These are phyloP conservation scores for Solanum sparsipilum DNA, from an alignment of 257 asterid genomes.

Conservation along the genomic window DNA sequence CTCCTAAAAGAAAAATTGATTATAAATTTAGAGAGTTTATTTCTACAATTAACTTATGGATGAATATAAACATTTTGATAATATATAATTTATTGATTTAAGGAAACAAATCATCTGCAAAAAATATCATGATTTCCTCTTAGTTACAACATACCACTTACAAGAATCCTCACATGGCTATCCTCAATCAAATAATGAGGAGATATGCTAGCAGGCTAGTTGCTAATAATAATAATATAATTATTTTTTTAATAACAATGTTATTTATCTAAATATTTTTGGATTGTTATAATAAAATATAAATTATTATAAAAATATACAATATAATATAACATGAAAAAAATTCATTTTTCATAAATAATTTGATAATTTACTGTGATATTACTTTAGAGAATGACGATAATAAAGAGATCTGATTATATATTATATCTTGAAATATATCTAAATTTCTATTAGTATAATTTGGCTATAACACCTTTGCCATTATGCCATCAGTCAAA, in stretches of 20 bases:
- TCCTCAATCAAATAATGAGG: background rate
- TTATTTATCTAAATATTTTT: background rate
- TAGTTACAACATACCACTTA: background rate
- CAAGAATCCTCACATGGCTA: background rate
- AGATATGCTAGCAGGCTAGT: background rate
- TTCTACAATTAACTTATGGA: background rate
- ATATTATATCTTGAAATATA: background rate
- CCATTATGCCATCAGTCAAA: background rate
- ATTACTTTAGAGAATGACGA: background rate
- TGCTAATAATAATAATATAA: background rate
- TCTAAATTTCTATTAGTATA: background rate
- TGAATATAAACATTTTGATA: background rate
- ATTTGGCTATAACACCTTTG: background rate
- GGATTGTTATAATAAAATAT: background rate
- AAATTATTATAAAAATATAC: background rate
- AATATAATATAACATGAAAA: background rate
- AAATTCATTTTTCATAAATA: no score
- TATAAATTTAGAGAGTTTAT: background rate
- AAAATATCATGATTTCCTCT: background rate
- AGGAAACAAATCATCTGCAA: background rate
- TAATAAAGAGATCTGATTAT: background rate
- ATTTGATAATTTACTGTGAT: background rate
- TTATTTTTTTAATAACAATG: background rate
- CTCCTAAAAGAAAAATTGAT: background rate
- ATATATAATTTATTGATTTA: background rate